Conservation (phyloP, 371 early-diverging fungal genomes). For the Caulochytrium protostelioides region DNA sequence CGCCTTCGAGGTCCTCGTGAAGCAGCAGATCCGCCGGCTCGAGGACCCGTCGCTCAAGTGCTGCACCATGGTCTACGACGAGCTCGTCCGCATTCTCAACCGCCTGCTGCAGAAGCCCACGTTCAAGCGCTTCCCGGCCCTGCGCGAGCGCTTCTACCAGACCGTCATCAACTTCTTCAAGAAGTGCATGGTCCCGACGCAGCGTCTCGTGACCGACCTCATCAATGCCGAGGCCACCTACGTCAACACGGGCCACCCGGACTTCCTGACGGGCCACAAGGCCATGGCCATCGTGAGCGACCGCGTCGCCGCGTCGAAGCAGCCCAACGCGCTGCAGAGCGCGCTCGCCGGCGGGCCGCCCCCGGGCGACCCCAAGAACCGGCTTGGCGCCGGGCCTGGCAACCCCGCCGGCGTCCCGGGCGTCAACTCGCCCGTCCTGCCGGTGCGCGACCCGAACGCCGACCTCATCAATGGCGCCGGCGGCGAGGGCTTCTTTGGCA, state of each 20-base stretch:
- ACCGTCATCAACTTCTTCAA: conserved; percentile 82
- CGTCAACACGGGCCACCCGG: conserved; percentile 96
- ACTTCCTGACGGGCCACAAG: conserved; percentile 88
- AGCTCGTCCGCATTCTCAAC: conserved; percentile 76
- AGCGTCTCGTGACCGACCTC: conserved; percentile 74
- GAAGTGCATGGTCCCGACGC: conserved; percentile 69
- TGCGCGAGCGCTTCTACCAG: conserved; percentile 70
- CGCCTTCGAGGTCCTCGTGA: conserved; percentile 93
- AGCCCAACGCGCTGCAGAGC: conserved; percentile 18
- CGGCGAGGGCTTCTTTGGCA: conserved; percentile 74
- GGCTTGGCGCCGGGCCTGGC: conserved; percentile 12
- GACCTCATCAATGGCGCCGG: conserved; percentile 15
- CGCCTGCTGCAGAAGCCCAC: conserved; percentile 70
- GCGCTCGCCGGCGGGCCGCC: background rate
- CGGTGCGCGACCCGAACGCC: conserved; percentile 11
- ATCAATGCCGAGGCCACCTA: conserved; percentile 86
- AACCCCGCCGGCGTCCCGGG: conserved; percentile 21
- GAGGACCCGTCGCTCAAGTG: conserved; percentile 92
- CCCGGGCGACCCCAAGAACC: conserved; percentile 23
- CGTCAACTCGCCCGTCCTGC: background rate
- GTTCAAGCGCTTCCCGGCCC: conserved; percentile 83
- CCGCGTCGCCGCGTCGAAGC: conserved; percentile 38
- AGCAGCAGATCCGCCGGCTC: conserved; percentile 85
- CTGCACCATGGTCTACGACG: conserved; percentile 80
- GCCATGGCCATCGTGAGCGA: conserved; percentile 85